Conservation (phyloP, 2,329 filamentous ascomycete genomes). For the Aspergillus sp. region DNA sequence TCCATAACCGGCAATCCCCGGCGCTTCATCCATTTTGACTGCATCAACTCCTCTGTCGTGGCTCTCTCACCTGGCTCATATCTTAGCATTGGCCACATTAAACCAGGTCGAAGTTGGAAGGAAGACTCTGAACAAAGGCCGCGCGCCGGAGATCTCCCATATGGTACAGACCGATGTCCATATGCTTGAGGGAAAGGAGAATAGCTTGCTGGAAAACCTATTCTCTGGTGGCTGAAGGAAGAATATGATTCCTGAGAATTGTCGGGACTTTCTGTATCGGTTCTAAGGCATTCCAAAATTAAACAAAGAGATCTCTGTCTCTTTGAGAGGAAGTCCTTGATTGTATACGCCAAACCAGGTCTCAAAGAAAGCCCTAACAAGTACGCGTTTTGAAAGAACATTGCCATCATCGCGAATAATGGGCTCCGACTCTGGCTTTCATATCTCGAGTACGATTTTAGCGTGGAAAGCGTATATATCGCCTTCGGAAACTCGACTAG, state of each 20-base stretch:
- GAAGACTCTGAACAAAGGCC: too few relatives aligned
- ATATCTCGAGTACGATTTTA: conserved; percentile 26
- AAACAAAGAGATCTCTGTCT: not conserved
- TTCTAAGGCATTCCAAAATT: not conserved
- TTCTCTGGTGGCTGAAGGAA: too few relatives aligned
- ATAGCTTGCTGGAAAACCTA: too few relatives aligned
- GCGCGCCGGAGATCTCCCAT: too few relatives aligned
- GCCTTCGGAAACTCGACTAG: conserved; percentile 23
- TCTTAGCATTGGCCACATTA: conserved; percentile 23
- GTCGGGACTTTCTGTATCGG: not conserved
- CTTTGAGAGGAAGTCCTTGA: not conserved
- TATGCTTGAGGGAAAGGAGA: too few relatives aligned
- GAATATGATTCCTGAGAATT: too few relatives aligned
- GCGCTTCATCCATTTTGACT: conserved; percentile 30
- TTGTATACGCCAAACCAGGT: not conserved
- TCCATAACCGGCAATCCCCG: conserved; percentile 24
- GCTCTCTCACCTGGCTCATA: conserved; percentile 24
- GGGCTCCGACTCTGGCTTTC: conserved; percentile 23
- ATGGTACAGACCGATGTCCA: too few relatives aligned
- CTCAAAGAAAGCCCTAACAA: conserved; percentile 11
- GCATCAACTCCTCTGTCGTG: conserved; percentile 23
- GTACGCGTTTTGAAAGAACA: conserved; percentile 23
- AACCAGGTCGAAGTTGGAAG: too few relatives aligned
- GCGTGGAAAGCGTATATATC: conserved; percentile 23
- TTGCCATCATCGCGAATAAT: conserved; percentile 27